These are phyloP conservation scores for Bonia amplexicaulis DNA, from an alignment of 176 grass and related monocot genomes.

Conservation along the genomic window DNA sequence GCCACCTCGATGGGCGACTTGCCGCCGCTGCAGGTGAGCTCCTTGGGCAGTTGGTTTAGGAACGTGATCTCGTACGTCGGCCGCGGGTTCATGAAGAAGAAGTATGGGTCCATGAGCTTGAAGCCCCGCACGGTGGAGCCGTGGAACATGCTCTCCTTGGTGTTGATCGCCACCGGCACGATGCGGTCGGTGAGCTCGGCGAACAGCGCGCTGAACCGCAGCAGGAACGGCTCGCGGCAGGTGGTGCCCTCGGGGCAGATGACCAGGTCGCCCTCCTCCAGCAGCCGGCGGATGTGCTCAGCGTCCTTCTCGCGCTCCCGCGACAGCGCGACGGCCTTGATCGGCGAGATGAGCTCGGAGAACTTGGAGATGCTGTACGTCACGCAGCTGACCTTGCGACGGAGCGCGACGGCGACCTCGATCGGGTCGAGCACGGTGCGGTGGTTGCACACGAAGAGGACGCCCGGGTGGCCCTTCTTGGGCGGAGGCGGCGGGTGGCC, in stretches of 20 bases:
- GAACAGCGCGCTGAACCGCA: slow-evolving; percentile 95
- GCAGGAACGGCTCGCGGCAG: slow-evolving; percentile 85
- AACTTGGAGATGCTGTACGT: slow-evolving; percentile 98
- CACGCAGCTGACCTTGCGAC: slow-evolving; percentile 93
- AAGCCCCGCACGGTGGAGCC: slow-evolving; percentile 73
- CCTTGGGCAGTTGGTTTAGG: slow-evolving; percentile 74
- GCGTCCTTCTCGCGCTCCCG: slow-evolving; percentile 84
- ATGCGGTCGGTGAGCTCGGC: slow-evolving; percentile 97
- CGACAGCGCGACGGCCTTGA: slow-evolving; percentile 75
- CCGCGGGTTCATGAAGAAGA: slow-evolving; percentile 97
- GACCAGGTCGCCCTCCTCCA: slow-evolving; percentile 90
- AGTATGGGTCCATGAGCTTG: slow-evolving; percentile 91
- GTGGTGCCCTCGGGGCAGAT: slow-evolving; percentile 98
- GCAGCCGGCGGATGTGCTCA: slow-evolving; percentile 68
- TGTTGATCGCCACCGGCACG: slow-evolving; percentile 87
- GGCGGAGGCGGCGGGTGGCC: slow-evolving; percentile 69
- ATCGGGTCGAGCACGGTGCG: slow-evolving; percentile 85
- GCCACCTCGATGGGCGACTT: slow-evolving; percentile 90
- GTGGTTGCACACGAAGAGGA: slow-evolving; percentile 97
- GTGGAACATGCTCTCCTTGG: slow-evolving; percentile 83
- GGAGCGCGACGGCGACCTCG: slow-evolving; percentile 67
- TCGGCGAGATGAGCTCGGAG: slow-evolving; percentile 94
- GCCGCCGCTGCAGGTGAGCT: slow-evolving; percentile 70
- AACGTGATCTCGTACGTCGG: slow-evolving; percentile 94
- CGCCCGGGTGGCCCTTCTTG: slow-evolving; percentile 72